phyloP scores from a whole-genome alignment of 495 filamentous ascomycete species.

The Cercophora samala region DNA sequence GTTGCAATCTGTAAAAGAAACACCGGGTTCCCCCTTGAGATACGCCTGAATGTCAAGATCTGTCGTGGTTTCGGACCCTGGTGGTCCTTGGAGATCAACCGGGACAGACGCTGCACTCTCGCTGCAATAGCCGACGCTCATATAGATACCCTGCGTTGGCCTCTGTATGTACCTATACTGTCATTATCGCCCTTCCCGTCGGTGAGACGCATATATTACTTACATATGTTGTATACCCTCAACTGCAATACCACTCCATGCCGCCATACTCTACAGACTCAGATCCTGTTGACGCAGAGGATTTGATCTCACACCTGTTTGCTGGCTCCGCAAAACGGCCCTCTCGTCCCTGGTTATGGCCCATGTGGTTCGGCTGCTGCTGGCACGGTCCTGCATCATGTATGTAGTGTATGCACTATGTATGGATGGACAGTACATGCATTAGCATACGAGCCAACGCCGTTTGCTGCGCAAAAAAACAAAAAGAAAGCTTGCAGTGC shows the following conservation, averaged over 20 bases:
- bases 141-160: conserved; percentile 6
- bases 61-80: conserved; percentile 6
- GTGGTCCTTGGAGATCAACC: not conserved
- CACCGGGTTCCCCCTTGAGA: not conserved
- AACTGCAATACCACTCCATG: not conserved
- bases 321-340: not conserved
- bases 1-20: not conserved
- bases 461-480: not conserved
- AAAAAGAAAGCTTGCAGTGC: not conserved
- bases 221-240: conserved; percentile 1
- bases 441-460: not conserved
- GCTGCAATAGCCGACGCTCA: not conserved
- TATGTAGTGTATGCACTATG: not conserved
- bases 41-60: not conserved
- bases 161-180: no score
- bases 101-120: not conserved
- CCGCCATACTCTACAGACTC: not conserved
- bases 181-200: conserved; percentile 2
- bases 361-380: conserved; percentile 5
- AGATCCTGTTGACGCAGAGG: not conserved
- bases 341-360: not conserved
- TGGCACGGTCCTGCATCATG: not conserved
- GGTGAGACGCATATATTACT: conserved; percentile 4
- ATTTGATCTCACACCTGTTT: not conserved
- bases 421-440: not conserved